Base-by-base conservation (phyloP, 805 yeast genomes). In the Teunomyces lycoperdinae region DNA sequence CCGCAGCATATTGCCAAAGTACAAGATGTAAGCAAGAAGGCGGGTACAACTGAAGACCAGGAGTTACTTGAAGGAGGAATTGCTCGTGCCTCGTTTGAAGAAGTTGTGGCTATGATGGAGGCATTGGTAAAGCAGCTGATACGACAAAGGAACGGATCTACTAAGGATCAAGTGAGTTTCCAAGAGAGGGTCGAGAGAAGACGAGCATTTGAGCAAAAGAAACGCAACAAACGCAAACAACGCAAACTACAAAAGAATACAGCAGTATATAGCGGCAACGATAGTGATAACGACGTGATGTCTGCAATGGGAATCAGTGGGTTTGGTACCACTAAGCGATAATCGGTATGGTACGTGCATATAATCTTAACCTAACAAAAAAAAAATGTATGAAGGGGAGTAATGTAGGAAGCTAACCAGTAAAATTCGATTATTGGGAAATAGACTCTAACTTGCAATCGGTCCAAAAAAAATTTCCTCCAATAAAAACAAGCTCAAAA, bases 291-390 rank as follows among this genome's bases (percentile, higher is more conserved):
- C 49, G 71, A 63, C 26, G 50, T 78, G 46, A 50, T 50, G 5
- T 50, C 60, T 28, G 50, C 74, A 51, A 83, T 85, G 88, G 91
- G 91, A 2, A 81, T 86, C 52, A 54, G 66, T 1, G 74, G 77
- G 2, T 84, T 84, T 63, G 80, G 79, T 0, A 58, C 76, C 7
- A 68, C 84, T 2, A 81, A 79, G 42, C 17, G 29, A 10, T 43
- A 38, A 44, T 14, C 9, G 2, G 16, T 30, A 10, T 13, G 9
- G 13, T 16, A 32, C 34, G 17, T 32, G 34, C 14, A 7, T 32
- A 32, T 32, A 31, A 6, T n/a, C 11, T 20, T 20, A 20, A 5
- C 6, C 24, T 20, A 20, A 20, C 24, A 20, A 20, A 3, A 20
- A 17, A 17, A 20, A 20, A 20, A 20, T 20, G 24, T 20, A 20